Evolutionary conservation across 768 basidiomycete species (phyloP).

Genomic region (Kwoniella europaea): DNA sequence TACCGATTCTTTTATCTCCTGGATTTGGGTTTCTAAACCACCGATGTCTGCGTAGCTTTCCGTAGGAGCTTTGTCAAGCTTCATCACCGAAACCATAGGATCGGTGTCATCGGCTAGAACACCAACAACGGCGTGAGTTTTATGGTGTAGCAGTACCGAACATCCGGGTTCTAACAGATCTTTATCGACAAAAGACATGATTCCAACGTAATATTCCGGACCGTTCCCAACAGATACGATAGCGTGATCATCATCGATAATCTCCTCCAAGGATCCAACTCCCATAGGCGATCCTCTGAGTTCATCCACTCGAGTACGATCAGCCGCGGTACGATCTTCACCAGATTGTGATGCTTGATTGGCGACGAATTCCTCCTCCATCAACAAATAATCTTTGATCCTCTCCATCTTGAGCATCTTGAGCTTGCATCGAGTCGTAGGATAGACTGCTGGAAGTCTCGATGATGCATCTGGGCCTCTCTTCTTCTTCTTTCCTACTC

Average conservation of each 20-base stretch:
- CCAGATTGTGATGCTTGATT: conserved; percentile 60
- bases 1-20: conserved; percentile 99
- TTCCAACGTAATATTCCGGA: conserved; percentile 94
- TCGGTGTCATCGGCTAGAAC: conserved; percentile 94
- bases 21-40: conserved; percentile 93
- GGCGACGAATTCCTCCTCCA: conserved; percentile 66
- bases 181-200: conserved; percentile 98
- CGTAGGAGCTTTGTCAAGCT: conserved; percentile 97
- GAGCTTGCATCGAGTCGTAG: conserved; percentile 92
- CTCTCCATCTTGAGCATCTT: conserved; percentile 95
- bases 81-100: conserved; percentile 97
- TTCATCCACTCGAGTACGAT: conserved; percentile 89
- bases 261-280: conserved; percentile 98
- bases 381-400: conserved; percentile 94
- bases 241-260: conserved; percentile 65
- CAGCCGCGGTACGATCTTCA: conserved; percentile 96
- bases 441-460: conserved; percentile 89
- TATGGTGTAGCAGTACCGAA: conserved; percentile 92
- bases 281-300: conserved; percentile 94
- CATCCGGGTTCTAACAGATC: conserved; percentile 95
- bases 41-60: conserved; percentile 99
- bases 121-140: conserved; percentile 91
- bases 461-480: conserved; percentile 88
- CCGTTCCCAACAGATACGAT: conserved; percentile 94
- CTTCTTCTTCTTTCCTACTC: conserved; percentile 95